phyloP scores from a whole-genome alignment of 2,329 filamentous ascomycete species.

The Lachnellula hyalina region DNA sequence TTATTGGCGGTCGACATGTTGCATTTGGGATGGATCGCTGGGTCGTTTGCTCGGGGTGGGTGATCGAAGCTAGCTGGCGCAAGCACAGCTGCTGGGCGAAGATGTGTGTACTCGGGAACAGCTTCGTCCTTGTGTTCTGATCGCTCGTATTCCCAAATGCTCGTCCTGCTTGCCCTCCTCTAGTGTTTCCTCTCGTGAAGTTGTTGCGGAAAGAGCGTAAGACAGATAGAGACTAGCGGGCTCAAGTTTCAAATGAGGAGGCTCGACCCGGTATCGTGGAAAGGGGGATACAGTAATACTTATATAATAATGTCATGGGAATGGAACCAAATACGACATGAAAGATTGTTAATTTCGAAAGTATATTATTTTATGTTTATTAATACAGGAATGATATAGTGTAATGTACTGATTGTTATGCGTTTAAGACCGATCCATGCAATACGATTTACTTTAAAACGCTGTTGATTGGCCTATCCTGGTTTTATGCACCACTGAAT shows the following conservation, averaged over 20 bases:
- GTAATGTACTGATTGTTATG: background rate
- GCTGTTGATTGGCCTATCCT: conserved; percentile 9
- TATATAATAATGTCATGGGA: background rate
- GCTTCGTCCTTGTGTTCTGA: conserved; percentile 6
- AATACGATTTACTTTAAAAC: background rate
- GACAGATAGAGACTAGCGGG: conserved; percentile 11
- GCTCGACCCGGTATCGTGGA: background rate
- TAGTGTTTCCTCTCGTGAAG: conserved; percentile 6
- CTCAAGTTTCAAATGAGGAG: conserved; percentile 6
- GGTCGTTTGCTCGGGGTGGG: background rate
- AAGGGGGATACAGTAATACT: background rate
- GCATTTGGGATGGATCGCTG: conserved; percentile 3
- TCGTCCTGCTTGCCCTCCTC: conserved; percentile 7
- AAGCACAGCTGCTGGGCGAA: conserved; percentile 16
- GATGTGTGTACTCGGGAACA: conserved; percentile 9
- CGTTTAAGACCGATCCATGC: no score
- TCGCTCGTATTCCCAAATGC: background rate
- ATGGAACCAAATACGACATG: no score
- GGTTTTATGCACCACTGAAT: conserved; percentile 12
- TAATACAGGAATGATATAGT: background rate
- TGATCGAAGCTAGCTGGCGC: conserved; percentile 18
- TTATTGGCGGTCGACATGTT: conserved; percentile 32
- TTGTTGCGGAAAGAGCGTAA: conserved; percentile 12
- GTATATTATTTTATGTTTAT: no score
- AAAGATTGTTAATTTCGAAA: no score